Evolutionary conservation across 148 eudicot species (phyloP).

Genomic region (Euryodendron excelsum): DNA sequence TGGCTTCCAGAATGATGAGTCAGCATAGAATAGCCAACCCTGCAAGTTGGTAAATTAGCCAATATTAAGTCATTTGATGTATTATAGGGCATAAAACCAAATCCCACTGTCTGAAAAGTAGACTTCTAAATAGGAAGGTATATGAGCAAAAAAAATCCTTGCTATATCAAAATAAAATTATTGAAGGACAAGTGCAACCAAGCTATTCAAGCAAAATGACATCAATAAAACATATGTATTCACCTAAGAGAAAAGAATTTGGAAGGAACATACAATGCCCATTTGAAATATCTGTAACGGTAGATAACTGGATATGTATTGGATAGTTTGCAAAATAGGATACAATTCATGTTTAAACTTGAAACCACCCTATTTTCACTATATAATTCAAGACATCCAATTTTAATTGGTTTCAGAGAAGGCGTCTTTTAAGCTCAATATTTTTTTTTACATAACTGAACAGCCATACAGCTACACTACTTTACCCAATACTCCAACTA

Average conservation of each 20-base stretch:
- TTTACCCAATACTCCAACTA: not conserved
- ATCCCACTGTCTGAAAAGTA: not conserved
- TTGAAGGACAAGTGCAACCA: not conserved
- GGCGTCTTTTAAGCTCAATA: not conserved
- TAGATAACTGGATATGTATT: not conserved
- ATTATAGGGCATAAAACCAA: slow-evolving; percentile 2
- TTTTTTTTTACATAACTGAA: not conserved
- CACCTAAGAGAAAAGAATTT: not conserved
- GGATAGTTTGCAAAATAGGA: not conserved
- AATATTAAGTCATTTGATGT: slow-evolving; percentile 10
- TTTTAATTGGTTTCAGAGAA: not conserved
- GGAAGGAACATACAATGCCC: not conserved
- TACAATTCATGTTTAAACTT: not conserved
- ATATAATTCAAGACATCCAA: not conserved
- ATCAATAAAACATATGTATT: not conserved
- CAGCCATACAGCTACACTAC: not conserved
- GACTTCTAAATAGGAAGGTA: not conserved
- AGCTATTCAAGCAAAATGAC: not conserved
- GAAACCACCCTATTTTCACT: not conserved
- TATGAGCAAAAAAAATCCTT: not conserved
- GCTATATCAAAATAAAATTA: not conserved
- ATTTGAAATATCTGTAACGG: not conserved
- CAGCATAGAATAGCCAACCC: slow-evolving; percentile 99
- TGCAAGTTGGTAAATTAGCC: slow-evolving; percentile 29
- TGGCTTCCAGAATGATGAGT: slow-evolving; percentile 89